Evolutionary conservation across 495 filamentous ascomycete species (phyloP).

Genomic region (Trichoderma reesei): DNA sequence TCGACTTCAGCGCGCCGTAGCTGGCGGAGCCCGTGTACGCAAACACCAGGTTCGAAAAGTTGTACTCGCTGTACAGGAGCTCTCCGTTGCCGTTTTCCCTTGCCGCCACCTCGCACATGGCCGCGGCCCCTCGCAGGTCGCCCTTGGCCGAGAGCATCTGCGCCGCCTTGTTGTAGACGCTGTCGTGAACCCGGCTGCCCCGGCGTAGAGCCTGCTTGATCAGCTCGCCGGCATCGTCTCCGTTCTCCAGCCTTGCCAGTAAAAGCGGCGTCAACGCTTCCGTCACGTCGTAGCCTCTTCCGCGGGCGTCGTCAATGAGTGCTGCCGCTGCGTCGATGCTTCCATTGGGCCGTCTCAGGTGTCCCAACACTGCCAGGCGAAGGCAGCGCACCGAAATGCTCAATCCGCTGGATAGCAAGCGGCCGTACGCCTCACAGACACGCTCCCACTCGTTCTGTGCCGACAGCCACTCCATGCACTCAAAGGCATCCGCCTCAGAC

Average conservation of each 20-base stretch:
- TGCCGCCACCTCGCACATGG: conserved; percentile 7
- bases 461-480: background rate
- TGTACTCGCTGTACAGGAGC: conserved; percentile 8
- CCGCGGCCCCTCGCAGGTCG: background rate
- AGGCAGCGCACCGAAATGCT: background rate
- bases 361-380: conserved; percentile 1
- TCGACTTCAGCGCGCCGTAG: background rate
- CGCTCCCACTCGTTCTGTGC: conserved; percentile 3
- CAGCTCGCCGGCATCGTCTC: background rate
- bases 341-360: background rate
- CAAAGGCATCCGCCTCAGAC: conserved; percentile 1
- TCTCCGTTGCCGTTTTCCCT: conserved; percentile 6
- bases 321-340: background rate
- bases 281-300: background rate
- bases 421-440: background rate
- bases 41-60: conserved; percentile 7
- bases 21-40: background rate
- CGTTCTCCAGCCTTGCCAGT: background rate
- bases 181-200: conserved; percentile 4
- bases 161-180: conserved; percentile 8
- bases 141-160: conserved; percentile 6
- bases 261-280: conserved; percentile 1
- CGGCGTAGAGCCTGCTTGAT: background rate
- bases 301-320: background rate
- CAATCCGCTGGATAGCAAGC: background rate